These are phyloP conservation scores for Heliamphora exappendiculata DNA, from an alignment of 148 eudicot genomes.

Conservation along the genomic window DNA sequence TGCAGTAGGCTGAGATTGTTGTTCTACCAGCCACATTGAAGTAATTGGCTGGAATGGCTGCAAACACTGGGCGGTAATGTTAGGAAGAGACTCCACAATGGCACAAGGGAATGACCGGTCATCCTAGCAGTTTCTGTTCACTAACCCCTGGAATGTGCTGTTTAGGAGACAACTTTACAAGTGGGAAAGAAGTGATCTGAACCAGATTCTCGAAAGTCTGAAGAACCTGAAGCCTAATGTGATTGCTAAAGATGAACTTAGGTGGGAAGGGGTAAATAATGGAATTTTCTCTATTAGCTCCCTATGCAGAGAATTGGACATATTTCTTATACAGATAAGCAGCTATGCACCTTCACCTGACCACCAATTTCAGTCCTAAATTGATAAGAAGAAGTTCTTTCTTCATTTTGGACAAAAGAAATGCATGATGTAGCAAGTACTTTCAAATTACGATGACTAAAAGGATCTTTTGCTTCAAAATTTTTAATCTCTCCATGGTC, in stretches of 20 bases:
- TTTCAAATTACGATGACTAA: conserved; percentile 17
- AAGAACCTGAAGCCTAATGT: no score
- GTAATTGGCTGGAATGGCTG: conserved; percentile 31
- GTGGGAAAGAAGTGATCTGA: no score
- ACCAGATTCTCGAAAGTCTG: no score
- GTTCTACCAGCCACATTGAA: conserved; percentile 40
- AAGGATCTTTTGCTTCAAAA: conserved; percentile 15
- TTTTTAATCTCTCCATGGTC: conserved; percentile 13
- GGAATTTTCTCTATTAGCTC: no score
- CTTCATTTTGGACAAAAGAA: conserved; percentile 32
- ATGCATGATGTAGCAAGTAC: conserved; percentile 32
- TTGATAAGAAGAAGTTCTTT: conserved; percentile 34
- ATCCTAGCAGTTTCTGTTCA: no score
- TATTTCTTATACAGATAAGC: no score
- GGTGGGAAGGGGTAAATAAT: no score
- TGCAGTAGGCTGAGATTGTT: conserved; percentile 34
- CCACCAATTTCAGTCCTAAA: conserved; percentile 61
- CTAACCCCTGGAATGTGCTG: no score
- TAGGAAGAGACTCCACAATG: conserved; percentile 27
- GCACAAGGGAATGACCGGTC: no score
- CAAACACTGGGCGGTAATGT: conserved; percentile 26
- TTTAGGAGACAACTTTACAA: no score
- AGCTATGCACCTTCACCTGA: conserved; percentile 66
- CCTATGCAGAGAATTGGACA: no score
- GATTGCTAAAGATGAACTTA: no score